phyloP scores from a whole-genome alignment of 2,329 filamentous ascomycete genomes.

The Xylariales sp. region DNA sequence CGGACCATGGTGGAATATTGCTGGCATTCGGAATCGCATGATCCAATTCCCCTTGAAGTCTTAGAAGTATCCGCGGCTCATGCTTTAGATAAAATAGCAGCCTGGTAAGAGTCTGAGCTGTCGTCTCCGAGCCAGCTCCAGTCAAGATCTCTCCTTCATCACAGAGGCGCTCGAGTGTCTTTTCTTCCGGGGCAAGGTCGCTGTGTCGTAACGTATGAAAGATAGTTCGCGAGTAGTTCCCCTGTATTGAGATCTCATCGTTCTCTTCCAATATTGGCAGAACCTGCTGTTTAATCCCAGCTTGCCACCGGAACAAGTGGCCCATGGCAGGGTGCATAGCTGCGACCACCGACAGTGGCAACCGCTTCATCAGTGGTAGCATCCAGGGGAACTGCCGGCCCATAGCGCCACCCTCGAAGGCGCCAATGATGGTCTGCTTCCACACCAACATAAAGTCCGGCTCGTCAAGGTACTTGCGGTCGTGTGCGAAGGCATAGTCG shows the following conservation, averaged over 20 bases:
- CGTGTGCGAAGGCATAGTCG: background rate
- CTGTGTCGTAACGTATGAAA: background rate
- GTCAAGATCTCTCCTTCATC: background rate
- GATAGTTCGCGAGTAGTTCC: background rate
- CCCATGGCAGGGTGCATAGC: too few species aligned
- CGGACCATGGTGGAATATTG: background rate
- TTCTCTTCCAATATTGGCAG: background rate
- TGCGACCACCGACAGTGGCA: too few species aligned
- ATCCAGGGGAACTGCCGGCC: too few species aligned
- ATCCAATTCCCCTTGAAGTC: background rate
- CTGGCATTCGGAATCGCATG: background rate
- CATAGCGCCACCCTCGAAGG: too few species aligned
- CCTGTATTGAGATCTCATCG: background rate
- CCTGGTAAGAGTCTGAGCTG: background rate
- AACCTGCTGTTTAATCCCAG: too few species aligned
- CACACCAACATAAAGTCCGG: too few species aligned
- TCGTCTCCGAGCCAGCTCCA: slow-evolving; percentile 2
- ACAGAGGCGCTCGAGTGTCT: background rate
- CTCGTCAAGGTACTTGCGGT: too few species aligned
- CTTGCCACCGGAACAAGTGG: too few species aligned
- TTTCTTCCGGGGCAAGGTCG: background rate
- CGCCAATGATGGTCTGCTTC: too few species aligned
- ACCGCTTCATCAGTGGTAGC: too few species aligned
- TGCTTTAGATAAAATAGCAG: background rate
- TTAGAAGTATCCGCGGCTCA: background rate